A percentile compares a stretch with the other conserved stretches of the same genome.
Conservation (phyloP, 768 basidiomycete species). For the Kockovaella imperatae region DNA sequence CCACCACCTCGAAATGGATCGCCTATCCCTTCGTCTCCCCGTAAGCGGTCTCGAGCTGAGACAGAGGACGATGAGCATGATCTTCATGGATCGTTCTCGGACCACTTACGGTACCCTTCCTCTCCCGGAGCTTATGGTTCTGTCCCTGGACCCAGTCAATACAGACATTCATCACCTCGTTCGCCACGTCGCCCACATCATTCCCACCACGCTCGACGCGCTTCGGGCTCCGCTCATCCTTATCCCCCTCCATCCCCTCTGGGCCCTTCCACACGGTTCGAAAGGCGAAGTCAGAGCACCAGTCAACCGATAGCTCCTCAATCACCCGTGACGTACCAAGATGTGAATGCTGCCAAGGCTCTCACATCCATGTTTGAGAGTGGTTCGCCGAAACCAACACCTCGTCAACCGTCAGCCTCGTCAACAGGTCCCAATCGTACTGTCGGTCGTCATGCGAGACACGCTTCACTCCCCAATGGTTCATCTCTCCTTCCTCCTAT, state of each 20-base stretch:
- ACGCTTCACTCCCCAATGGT: no score
- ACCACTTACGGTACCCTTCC: no score
- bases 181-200: no score
- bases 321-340: constrained; percentile 32
- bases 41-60: constrained; percentile 23
- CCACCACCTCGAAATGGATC: constrained; percentile 24
- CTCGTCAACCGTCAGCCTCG: neutral
- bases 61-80: neutral
- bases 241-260: constrained; percentile 9
- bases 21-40: constrained; percentile 15
- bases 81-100: constrained; percentile 6
- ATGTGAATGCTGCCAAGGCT: constrained; percentile 40
- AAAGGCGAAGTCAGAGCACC: constrained; percentile 31
- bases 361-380: constrained; percentile 33
- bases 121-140: no score
- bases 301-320: constrained; percentile 18
- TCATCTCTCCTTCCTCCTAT: no score
- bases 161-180: no score
- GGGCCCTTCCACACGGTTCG: constrained; percentile 6
- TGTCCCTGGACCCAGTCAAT: no score
- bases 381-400: constrained; percentile 2
- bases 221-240: neutral
- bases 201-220: no score
- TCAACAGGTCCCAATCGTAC: neutral
- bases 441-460: neutral